A percentile compares a stretch with the other conserved stretches of the same genome.
Evolutionary conservation across 2,329 filamentous ascomycete species (phyloP).

Genomic region (Setomelanomma holmii): DNA sequence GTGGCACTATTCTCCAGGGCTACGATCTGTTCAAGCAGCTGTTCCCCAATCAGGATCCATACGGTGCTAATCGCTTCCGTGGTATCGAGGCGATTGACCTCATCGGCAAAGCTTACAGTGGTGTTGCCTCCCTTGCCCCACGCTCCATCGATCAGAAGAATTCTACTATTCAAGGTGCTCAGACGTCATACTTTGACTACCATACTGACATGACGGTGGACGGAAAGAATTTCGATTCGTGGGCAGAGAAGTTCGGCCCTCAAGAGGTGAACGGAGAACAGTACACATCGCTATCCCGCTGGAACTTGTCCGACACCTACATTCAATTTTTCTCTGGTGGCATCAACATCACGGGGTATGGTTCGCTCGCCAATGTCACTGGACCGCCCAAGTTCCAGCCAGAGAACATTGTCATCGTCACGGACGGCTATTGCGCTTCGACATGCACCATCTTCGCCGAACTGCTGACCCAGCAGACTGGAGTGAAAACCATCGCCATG

Average conservation of each 20-base stretch:
- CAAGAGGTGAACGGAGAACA: conserved; percentile 45
- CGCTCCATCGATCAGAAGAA: conserved; percentile 33
- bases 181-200: conserved; percentile 56
- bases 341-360: conserved; percentile 47
- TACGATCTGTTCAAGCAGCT: conserved; percentile 68
- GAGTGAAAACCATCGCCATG: conserved; percentile 62
- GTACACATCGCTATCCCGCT: conserved; percentile 41
- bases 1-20: conserved; percentile 65
- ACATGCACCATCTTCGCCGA: conserved; percentile 66
- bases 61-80: conserved; percentile 61
- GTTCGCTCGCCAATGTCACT: conserved; percentile 52
- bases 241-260: conserved; percentile 53
- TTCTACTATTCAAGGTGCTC: conserved; percentile 49
- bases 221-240: conserved; percentile 57
- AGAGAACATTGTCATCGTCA: conserved; percentile 60
- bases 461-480: conserved; percentile 60
- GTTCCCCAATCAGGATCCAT: conserved; percentile 59
- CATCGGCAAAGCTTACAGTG: conserved; percentile 52
- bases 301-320: conserved; percentile 47
- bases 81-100: conserved; percentile 55
- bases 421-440: conserved; percentile 66
- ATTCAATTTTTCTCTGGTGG: conserved; percentile 40
- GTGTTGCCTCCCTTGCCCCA: conserved; percentile 39
- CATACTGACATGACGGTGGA: conserved; percentile 57
- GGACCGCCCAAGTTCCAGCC: conserved; percentile 59